Percentiles rank a stretch among this genome's conserved stretches.
These are phyloP conservation scores for Vanderwaltozyma tropicalis DNA, from an alignment of 805 yeast species.

Conservation along the genomic window DNA sequence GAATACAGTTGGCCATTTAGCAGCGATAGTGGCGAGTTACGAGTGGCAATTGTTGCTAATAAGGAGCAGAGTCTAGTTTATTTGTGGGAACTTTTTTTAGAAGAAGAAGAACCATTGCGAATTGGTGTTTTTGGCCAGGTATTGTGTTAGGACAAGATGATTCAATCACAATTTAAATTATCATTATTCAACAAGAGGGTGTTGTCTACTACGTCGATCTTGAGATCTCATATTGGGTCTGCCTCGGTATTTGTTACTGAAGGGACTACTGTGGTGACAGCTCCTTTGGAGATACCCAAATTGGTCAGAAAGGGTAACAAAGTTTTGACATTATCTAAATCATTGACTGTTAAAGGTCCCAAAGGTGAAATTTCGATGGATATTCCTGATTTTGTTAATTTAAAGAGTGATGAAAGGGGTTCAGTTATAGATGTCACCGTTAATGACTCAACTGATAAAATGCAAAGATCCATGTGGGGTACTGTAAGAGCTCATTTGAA, in stretches of 20 bases:
- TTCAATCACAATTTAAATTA: too few species aligned
- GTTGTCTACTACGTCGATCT: slow-evolving; percentile 2
- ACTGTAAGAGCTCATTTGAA: slow-evolving; percentile 71
- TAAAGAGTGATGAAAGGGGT: slow-evolving; percentile 22
- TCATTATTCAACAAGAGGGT: background rate
- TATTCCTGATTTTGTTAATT: slow-evolving; percentile 60
- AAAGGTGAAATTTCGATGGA: slow-evolving; percentile 54
- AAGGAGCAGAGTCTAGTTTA: too few species aligned
- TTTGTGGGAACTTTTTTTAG: too few species aligned
- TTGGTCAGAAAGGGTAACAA: slow-evolving; percentile 58
- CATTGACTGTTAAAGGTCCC: slow-evolving; percentile 63
- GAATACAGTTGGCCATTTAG: too few species aligned
- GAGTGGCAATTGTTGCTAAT: too few species aligned
- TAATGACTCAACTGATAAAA: slow-evolving; percentile 42
- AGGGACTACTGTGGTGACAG: slow-evolving; percentile 40
- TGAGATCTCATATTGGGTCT: slow-evolving; percentile 65
- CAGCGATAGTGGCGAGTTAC: too few species aligned
- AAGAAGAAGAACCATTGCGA: too few species aligned
- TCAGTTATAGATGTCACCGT: slow-evolving; percentile 45
- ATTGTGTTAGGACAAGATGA: too few species aligned
- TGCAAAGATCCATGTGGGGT: slow-evolving; percentile 92
- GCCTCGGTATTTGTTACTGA: slow-evolving; percentile 61
- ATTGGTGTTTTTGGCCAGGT: too few species aligned
- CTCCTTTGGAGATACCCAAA: slow-evolving; percentile 40
- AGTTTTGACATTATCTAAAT: slow-evolving; percentile 45